Conservation (phyloP, 1,284 basidiomycete species). For the Mycena citricolor region DNA sequence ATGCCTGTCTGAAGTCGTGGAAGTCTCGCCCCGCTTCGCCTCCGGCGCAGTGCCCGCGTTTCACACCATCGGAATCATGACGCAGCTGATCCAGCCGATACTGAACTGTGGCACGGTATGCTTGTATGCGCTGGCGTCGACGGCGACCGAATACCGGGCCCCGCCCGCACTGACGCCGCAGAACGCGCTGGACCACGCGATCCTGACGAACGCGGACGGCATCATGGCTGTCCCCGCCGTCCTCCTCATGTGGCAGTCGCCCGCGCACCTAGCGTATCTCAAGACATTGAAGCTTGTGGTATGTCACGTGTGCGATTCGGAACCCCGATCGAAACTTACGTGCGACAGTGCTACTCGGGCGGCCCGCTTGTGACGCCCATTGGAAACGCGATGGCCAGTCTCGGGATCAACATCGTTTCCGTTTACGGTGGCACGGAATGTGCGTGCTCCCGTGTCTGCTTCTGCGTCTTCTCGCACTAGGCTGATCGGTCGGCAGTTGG, state of each 20-base stretch:
- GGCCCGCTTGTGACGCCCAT: slow-evolving; percentile 8
- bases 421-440: slow-evolving; percentile 16
- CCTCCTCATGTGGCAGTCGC: slow-evolving; percentile 19
- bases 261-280: slow-evolving; percentile 26
- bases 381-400: slow-evolving; percentile 7
- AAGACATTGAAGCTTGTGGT: slow-evolving; percentile 25
- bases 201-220: neutral
- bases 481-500: slow-evolving; percentile 6
- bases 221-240: slow-evolving; percentile 11
- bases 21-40: slow-evolving; percentile 9
- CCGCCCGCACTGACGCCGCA: slow-evolving; percentile 5
- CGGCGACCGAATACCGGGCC: neutral
- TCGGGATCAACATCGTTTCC: slow-evolving; percentile 10
- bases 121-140: slow-evolving; percentile 5
- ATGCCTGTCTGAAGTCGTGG: neutral
- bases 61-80: slow-evolving; percentile 6
- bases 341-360: slow-evolving; percentile 5
- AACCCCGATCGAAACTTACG: neutral
- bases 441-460: slow-evolving; percentile 10
- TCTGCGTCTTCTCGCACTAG: slow-evolving; percentile 3
- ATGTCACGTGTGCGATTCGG: neutral
- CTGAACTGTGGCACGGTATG: slow-evolving; percentile 1
- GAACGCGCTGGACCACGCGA: slow-evolving; percentile 10
- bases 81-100: slow-evolving; percentile 8
- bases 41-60: slow-evolving; percentile 11